phyloP scores from a whole-genome alignment of 225 moss, liverwort and hornwort species.

The Bryoerythrophyllum caledonicum region DNA sequence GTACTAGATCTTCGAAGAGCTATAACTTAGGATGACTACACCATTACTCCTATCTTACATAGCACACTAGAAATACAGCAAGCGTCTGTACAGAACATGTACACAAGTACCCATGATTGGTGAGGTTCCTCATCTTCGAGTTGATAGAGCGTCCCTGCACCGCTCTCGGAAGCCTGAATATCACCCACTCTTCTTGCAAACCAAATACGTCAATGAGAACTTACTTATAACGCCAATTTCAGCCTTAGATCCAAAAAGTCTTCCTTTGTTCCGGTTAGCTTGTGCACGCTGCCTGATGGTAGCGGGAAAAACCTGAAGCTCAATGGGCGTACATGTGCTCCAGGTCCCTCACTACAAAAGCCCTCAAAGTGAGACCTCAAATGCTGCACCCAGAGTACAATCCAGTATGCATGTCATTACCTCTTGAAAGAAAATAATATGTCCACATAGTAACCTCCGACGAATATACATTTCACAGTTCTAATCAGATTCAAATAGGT shows the following conservation, averaged over 20 bases:
- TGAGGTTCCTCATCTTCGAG: neutral
- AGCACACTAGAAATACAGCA: slow-evolving; percentile 17
- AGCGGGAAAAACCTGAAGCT: slow-evolving; percentile 25
- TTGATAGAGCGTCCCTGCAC: slow-evolving; percentile 1
- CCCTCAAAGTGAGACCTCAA: slow-evolving; percentile 9
- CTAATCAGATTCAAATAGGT: neutral
- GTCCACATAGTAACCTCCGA: neutral
- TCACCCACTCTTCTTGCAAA: neutral
- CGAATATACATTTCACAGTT: neutral
- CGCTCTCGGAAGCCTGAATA: neutral
- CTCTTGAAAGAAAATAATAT: neutral
- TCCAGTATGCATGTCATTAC: neutral
- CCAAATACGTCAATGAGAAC: neutral
- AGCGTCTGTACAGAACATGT: slow-evolving; percentile 15
- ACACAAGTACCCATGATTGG: neutral
- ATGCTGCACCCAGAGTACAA: slow-evolving; percentile 6
- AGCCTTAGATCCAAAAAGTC: slow-evolving; percentile 38
- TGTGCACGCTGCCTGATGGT: slow-evolving; percentile 27
- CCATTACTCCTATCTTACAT: neutral
- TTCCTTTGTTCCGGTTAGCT: slow-evolving; percentile 23
- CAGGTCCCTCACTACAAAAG: neutral
- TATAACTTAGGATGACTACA: neutral
- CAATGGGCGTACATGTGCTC: neutral
- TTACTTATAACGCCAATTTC: slow-evolving; percentile 34
- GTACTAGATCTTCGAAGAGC: slow-evolving; percentile 1